phyloP scores from a whole-genome alignment of 2,329 filamentous ascomycete genomes.

The Parafenestella ontariensis region DNA sequence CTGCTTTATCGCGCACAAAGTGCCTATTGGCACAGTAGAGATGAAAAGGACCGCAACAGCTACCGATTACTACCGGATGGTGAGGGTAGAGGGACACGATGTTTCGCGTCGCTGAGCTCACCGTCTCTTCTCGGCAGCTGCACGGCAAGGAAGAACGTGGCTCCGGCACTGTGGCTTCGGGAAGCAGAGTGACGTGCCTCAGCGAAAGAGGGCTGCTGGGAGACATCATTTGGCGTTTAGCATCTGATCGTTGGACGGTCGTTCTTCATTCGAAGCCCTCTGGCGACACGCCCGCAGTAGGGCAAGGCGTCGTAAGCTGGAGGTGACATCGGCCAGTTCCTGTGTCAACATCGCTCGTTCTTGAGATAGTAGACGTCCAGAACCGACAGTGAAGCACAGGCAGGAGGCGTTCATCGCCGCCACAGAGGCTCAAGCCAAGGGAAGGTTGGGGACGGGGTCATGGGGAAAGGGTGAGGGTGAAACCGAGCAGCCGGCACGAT shows the following conservation, averaged over 20 bases:
- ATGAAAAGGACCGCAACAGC: conserved; percentile 1
- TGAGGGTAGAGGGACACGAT: conserved; percentile 17
- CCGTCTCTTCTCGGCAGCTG: conserved; percentile 25
- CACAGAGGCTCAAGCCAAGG: conserved; percentile 14
- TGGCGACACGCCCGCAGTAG: conserved; percentile 11
- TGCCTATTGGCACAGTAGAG: conserved; percentile 12
- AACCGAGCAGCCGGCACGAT: conserved; percentile 21
- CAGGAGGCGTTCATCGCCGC: conserved; percentile 1
- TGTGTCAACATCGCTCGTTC: conserved; percentile 18
- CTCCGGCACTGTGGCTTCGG: conserved; percentile 17
- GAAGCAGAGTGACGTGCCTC: conserved; percentile 11
- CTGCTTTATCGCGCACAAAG: conserved; percentile 6
- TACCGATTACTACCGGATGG: conserved; percentile 12
- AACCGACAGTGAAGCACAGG: background rate
- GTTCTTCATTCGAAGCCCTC: conserved; percentile 3
- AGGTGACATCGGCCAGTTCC: conserved; percentile 11
- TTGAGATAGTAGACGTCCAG: background rate
- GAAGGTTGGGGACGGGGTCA: conserved; percentile 13
- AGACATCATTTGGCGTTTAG: background rate
- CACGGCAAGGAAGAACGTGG: conserved; percentile 7
- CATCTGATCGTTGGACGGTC: conserved; percentile 7
- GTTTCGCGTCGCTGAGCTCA: conserved; percentile 27
- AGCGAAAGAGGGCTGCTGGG: conserved; percentile 5
- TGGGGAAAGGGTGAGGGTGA: conserved; percentile 17
- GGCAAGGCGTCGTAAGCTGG: background rate